These are phyloP conservation scores for Oehlia diaphana DNA, from an alignment of 192 early-diverging fungal species.

Conservation along the genomic window DNA sequence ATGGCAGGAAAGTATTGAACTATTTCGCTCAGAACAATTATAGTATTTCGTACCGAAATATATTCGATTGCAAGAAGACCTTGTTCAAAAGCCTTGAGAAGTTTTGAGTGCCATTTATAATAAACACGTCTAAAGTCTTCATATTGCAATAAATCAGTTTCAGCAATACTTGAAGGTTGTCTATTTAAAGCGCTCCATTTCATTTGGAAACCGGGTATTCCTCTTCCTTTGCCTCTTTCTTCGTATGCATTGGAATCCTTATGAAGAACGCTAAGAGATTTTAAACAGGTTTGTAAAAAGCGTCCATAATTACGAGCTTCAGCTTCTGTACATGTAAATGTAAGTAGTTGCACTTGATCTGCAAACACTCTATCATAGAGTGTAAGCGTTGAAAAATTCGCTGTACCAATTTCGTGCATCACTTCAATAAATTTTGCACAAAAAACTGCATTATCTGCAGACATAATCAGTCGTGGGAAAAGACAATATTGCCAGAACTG, in stretches of 20 bases:
- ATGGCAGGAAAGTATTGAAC: conserved; percentile 62
- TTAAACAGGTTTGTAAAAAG: conserved; percentile 62
- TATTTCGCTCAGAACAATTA: conserved; percentile 69
- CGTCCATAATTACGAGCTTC: conserved; percentile 74
- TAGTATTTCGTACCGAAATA: conserved; percentile 73
- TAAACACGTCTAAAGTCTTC: conserved; percentile 64
- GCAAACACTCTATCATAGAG: conserved; percentile 65
- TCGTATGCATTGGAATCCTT: conserved; percentile 49
- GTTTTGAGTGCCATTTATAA: conserved; percentile 73
- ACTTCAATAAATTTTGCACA: conserved; percentile 70
- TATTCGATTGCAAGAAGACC: conserved; percentile 63
- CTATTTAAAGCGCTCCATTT: conserved; percentile 52
- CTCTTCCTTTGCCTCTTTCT: conserved; percentile 53
- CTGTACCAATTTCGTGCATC: conserved; percentile 69
- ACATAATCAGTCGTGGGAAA: conserved; percentile 64
- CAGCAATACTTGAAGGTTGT: conserved; percentile 35
- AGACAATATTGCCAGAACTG: conserved; percentile 72
- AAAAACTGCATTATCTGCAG: conserved; percentile 70
- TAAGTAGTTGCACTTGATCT: conserved; percentile 26
- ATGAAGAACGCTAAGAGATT: conserved; percentile 61
- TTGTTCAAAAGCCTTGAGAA: conserved; percentile 40
- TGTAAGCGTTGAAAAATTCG: conserved; percentile 69
- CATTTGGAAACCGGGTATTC: conserved; percentile 70
- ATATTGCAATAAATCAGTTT: conserved; percentile 53
- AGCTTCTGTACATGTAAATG: conserved; percentile 61